These are phyloP conservation scores for Nitzschia palea DNA, from an alignment of 108 stramenopile genomes.

Conservation along the genomic window DNA sequence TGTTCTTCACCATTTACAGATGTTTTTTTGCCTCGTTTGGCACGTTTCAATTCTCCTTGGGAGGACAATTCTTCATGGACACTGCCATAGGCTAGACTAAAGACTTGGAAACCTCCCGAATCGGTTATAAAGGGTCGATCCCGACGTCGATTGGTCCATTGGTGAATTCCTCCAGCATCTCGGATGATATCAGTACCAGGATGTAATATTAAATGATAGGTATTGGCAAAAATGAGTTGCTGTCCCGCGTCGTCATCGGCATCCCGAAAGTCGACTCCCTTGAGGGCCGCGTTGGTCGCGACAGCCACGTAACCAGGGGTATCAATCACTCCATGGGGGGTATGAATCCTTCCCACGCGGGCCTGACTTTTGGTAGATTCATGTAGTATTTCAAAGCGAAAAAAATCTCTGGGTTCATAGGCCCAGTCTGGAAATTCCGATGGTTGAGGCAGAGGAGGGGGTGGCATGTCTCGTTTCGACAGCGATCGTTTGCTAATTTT, in stretches of 20 bases:
- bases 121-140: conserved; percentile 90
- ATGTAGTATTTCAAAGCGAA: conserved; percentile 83
- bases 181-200: conserved; percentile 85
- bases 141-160: conserved; percentile 65
- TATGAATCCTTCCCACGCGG: conserved; percentile 67
- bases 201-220: conserved; percentile 92
- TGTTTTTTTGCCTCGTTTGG: conserved; percentile 17
- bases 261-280: conserved; percentile 77
- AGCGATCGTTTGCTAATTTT: too few species aligned
- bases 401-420: conserved; percentile 70
- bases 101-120: conserved; percentile 93
- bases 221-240: conserved; percentile 91
- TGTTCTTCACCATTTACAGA: background rate
- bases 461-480: too few species aligned
- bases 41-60: conserved; percentile 84
- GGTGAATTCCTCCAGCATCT: conserved; percentile 91
- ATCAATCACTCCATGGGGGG: conserved; percentile 52
- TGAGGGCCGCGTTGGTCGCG: conserved; percentile 91
- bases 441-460: conserved; percentile 42
- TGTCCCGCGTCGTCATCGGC: conserved; percentile 71
- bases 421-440: conserved; percentile 81
- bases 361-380: conserved; percentile 78
- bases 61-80: conserved; percentile 76
- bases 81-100: conserved; percentile 83
- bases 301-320: conserved; percentile 92